phyloP scores from a whole-genome alignment of 768 basidiomycete species.

The Pisolithus tinctorius region DNA sequence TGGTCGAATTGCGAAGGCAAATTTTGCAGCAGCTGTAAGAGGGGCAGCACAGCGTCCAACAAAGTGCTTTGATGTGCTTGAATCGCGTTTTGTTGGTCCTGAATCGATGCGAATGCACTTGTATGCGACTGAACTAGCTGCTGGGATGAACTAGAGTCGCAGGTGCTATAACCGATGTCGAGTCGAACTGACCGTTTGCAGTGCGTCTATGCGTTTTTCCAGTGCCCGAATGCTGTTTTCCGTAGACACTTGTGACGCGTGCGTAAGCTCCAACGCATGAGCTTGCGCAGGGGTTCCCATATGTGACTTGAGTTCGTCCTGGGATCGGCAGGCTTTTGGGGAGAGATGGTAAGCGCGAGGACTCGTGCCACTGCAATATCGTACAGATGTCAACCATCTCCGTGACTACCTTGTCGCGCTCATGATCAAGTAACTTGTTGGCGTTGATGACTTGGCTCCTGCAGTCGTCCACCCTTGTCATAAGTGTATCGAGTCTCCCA shows the following conservation, averaged over 20 bases:
- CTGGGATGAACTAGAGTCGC: constrained; percentile 25
- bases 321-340: constrained; percentile 52
- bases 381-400: constrained; percentile 33
- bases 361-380: neutral
- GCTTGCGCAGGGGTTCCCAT: constrained; percentile 53
- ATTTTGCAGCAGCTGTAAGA: constrained; percentile 55
- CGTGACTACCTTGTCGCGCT: constrained; percentile 48
- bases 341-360: constrained; percentile 7
- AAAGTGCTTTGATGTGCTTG: constrained; percentile 52
- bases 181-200: constrained; percentile 38
- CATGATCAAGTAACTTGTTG: constrained; percentile 52
- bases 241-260: constrained; percentile 34
- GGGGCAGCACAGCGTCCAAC: constrained; percentile 46
- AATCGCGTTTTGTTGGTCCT: constrained; percentile 26
- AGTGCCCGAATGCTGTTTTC: constrained; percentile 36
- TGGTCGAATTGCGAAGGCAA: constrained; percentile 48
- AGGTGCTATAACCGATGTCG: constrained; percentile 1
- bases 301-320: constrained; percentile 51
- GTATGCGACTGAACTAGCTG: constrained; percentile 45
- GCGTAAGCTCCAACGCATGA: constrained; percentile 31
- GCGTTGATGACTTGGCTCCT: constrained; percentile 46
- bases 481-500: constrained; percentile 45
- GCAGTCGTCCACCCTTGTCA: constrained; percentile 43
- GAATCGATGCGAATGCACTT: constrained; percentile 51
- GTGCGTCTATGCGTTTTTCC: constrained; percentile 49